These are phyloP conservation scores for Kwoniella sp. DNA, from an alignment of 768 basidiomycete species.

Conservation along the genomic window DNA sequence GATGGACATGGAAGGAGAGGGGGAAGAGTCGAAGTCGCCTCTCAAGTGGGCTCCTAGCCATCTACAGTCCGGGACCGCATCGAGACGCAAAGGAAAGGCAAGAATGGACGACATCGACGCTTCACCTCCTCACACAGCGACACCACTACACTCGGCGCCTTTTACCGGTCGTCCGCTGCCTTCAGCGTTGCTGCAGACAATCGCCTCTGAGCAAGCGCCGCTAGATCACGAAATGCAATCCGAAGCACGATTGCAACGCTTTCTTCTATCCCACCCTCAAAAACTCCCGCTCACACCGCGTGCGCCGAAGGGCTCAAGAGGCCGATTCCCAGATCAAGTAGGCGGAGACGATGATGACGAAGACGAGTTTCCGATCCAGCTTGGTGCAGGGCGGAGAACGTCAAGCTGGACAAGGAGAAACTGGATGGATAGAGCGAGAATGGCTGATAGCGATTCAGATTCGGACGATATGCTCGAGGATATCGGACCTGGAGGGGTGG, in stretches of 20 bases:
- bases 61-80: slow-evolving; percentile 21
- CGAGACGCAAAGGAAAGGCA: slow-evolving; percentile 46
- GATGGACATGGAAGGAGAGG: slow-evolving; percentile 29
- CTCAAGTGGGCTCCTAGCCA: slow-evolving; percentile 39
- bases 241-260: slow-evolving; percentile 47
- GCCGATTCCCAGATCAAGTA: slow-evolving; percentile 49
- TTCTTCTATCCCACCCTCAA: slow-evolving; percentile 41
- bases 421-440: slow-evolving; percentile 30
- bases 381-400: slow-evolving; percentile 7
- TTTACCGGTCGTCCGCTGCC: slow-evolving; percentile 46
- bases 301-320: slow-evolving; percentile 34
- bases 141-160: slow-evolving; percentile 14
- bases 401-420: slow-evolving; percentile 29
- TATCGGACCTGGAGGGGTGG: slow-evolving; percentile 15
- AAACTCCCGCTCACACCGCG: slow-evolving; percentile 47
- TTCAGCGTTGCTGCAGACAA: slow-evolving; percentile 42
- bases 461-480: slow-evolving; percentile 39
- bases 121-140: slow-evolving; percentile 1
- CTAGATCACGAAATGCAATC: slow-evolving; percentile 50
- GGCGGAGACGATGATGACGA: slow-evolving; percentile 51
- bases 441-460: slow-evolving; percentile 38
- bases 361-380: slow-evolving; percentile 16
- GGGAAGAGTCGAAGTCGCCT: slow-evolving; percentile 21
- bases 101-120: slow-evolving; percentile 30
- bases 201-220: slow-evolving; percentile 46